These are phyloP conservation scores for Centaurea solstitialis DNA, from an alignment of 129 eudicot genomes.

Conservation along the genomic window DNA sequence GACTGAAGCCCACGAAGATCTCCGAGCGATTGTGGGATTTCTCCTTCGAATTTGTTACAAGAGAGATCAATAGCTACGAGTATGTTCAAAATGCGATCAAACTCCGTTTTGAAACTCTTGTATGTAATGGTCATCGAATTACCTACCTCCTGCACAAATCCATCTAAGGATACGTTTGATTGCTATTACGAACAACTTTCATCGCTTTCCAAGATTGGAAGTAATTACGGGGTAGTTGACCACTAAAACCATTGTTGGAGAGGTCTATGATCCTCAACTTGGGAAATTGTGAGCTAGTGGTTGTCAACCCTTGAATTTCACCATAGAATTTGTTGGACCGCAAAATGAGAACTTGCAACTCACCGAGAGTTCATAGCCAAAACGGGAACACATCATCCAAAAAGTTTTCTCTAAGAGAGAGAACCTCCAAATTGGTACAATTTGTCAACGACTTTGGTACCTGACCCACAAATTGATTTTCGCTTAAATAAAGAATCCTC, in stretches of 20 bases:
- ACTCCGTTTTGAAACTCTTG: conserved; percentile 7
- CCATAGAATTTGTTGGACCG: conserved; percentile 5
- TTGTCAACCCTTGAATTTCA: neutral
- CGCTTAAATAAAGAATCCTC: neutral
- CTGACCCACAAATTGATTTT: conserved; percentile 1
- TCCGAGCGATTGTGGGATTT: conserved; percentile 20
- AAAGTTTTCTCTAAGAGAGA: neutral
- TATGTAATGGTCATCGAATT: neutral
- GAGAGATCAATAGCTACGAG: conserved; percentile 33
- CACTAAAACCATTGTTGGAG: conserved; percentile 15
- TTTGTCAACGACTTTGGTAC: neutral
- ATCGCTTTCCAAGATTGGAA: conserved; percentile 12
- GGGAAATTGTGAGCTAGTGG: neutral
- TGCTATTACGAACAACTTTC: no score
- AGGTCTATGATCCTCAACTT: conserved; percentile 24
- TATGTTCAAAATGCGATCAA: neutral
- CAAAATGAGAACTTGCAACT: conserved; percentile 10
- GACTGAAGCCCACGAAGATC: conserved; percentile 22
- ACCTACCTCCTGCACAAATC: no score
- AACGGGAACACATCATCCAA: neutral
- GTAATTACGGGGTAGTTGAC: neutral
- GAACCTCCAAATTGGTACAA: neutral
- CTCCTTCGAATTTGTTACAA: conserved; percentile 29
- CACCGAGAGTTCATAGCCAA: conserved; percentile 17
- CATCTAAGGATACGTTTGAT: no score